Evolutionary conservation across 257 asterid genomes (phyloP).

Genomic region (Solanum pennellii): DNA sequence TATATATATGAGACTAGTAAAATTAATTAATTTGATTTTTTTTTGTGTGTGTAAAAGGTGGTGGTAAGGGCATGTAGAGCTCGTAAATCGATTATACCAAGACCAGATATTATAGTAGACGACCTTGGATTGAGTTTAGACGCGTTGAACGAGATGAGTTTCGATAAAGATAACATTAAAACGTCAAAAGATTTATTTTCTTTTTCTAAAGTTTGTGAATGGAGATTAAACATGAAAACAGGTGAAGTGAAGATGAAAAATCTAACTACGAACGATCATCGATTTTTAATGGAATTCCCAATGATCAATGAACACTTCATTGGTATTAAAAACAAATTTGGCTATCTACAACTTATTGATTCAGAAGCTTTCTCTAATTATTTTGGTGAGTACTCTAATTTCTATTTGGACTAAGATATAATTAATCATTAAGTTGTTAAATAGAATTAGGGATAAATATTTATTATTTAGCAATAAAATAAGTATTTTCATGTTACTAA

Average conservation of each 20-base stretch:
- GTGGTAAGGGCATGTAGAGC: conserved; percentile 47
- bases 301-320: conserved; percentile 34
- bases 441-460: not conserved
- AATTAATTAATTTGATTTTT: not conserved
- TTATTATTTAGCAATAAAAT: not conserved
- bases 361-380: conserved; percentile 24
- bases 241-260: conserved; percentile 34
- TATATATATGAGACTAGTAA: not conserved
- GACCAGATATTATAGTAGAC: conserved; percentile 50
- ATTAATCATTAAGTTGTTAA: not conserved
- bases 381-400: not conserved
- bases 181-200: conserved; percentile 12
- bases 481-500: conserved; percentile 14
- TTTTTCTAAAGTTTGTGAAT: conserved; percentile 34
- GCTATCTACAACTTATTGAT: conserved; percentile 38
- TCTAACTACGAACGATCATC: conserved; percentile 11
- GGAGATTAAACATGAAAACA: conserved; percentile 42
- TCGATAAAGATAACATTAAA: not conserved
- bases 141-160: conserved; percentile 11
- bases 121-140: conserved; percentile 13
- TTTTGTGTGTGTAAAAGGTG: conserved; percentile 19
- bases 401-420: not conserved
- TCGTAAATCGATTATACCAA: conserved; percentile 40
- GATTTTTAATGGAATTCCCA: conserved; percentile 55
- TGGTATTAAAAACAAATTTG: conserved; percentile 30